Evolutionary conservation across 2,329 filamentous ascomycete genomes (phyloP).

Genomic region (Colletotrichum siamense): DNA sequence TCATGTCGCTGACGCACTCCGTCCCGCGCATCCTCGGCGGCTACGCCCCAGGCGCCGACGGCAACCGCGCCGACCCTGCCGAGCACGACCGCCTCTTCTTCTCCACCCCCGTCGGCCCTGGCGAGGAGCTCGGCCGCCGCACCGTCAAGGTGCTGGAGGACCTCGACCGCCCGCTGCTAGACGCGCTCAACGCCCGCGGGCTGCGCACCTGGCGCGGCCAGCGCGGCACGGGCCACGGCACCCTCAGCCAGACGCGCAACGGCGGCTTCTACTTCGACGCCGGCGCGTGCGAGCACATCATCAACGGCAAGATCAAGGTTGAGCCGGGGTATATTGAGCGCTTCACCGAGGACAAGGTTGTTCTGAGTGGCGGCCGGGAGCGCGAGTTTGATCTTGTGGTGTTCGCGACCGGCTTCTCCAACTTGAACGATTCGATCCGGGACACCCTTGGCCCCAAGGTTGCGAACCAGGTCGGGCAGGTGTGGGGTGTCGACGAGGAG

Average conservation of each 20-base stretch:
- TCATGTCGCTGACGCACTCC: slow-evolving; percentile 35
- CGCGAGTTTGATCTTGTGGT: neutral
- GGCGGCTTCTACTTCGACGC: neutral
- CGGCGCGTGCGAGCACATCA: neutral
- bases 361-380: rapidly evolving
- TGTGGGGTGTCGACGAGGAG: neutral
- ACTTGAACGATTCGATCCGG: neutral
- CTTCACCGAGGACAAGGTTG: neutral
- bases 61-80: slow-evolving; percentile 57
- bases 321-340: neutral
- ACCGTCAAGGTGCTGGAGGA: slow-evolving; percentile 21
- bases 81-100: slow-evolving; percentile 53
- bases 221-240: neutral
- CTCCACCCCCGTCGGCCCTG: slow-evolving; percentile 60
- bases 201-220: neutral
- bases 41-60: slow-evolving; percentile 24
- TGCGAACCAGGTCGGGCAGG: neutral
- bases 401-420: neutral
- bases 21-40: slow-evolving; percentile 31
- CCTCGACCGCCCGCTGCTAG: slow-evolving; percentile 20
- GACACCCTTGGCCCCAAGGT: neutral
- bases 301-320: neutral
- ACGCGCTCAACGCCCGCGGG: slow-evolving; percentile 27
- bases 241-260: neutral
- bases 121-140: slow-evolving; percentile 32